These are phyloP conservation scores for Pseudocercospora ulei DNA, from an alignment of 2,329 filamentous ascomycete genomes.

Conservation along the genomic window DNA sequence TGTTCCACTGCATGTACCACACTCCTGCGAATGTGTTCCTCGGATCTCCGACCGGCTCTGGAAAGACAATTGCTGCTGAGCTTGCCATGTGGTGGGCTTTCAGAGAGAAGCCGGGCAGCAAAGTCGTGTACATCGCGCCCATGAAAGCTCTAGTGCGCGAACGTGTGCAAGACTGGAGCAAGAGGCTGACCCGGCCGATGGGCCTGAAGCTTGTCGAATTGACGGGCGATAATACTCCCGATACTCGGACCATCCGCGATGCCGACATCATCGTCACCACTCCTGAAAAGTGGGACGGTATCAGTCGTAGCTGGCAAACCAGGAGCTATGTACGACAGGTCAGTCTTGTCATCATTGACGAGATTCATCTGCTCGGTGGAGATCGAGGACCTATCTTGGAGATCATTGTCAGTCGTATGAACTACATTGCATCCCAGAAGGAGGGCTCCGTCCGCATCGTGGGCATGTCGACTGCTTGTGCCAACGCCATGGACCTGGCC, in stretches of 20 bases:
- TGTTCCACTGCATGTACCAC: constrained; percentile 94
- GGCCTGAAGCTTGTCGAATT: constrained; percentile 86
- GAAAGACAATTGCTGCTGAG: constrained; percentile 93
- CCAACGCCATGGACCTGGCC: constrained; percentile 83
- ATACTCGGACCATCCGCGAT: constrained; percentile 87
- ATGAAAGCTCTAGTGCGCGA: constrained; percentile 99
- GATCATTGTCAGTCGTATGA: constrained; percentile 90
- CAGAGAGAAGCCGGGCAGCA: constrained; percentile 82
- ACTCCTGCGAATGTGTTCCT: constrained; percentile 84
- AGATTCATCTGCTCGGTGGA: constrained; percentile 93
- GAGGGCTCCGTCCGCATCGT: constrained; percentile 80
- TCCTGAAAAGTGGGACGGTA: constrained; percentile 99
- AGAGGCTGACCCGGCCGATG: constrained; percentile 68
- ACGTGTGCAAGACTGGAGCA: constrained; percentile 88
- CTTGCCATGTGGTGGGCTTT: constrained; percentile 99
- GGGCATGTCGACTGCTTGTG: constrained; percentile 98
- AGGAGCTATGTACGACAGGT: constrained; percentile 93
- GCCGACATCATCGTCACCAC: constrained; percentile 98
- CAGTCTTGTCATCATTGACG: constrained; percentile 92
- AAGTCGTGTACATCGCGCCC: constrained; percentile 96
- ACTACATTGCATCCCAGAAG: constrained; percentile 92
- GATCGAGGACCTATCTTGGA: constrained; percentile 95
- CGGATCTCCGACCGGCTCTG: constrained; percentile 91
- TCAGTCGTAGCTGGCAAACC: constrained; percentile 96
- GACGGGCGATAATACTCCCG: constrained; percentile 95